Evolutionary conservation across 2,329 filamentous ascomycete species (phyloP).

Genomic region (Coleophoma cylindrospora): DNA sequence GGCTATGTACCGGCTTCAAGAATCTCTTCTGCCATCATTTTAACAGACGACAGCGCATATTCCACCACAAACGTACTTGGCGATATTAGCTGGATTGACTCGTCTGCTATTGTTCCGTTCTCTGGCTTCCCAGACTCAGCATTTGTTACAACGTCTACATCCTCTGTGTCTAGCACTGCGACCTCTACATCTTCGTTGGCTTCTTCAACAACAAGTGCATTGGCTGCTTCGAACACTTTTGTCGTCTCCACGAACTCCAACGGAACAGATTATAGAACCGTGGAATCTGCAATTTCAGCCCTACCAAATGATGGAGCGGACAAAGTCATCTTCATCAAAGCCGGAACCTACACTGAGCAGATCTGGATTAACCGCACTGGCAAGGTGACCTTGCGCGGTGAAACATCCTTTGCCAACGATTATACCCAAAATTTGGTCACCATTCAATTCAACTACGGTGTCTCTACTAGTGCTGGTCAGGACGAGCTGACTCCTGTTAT

Average conservation of each 20-base stretch:
- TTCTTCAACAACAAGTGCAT: neutral
- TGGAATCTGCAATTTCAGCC: slow-evolving; percentile 37
- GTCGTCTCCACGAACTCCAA: slow-evolving; percentile 29
- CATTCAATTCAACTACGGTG: slow-evolving; percentile 31
- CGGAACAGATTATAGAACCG: slow-evolving; percentile 32
- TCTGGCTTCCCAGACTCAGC: slow-evolving; percentile 23
- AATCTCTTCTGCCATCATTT: slow-evolving; percentile 15
- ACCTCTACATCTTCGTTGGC: slow-evolving; percentile 16
- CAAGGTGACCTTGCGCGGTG: slow-evolving; percentile 30
- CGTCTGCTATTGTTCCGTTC: slow-evolving; percentile 23
- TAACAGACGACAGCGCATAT: slow-evolving; percentile 12
- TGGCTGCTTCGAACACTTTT: neutral
- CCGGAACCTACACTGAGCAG: slow-evolving; percentile 37
- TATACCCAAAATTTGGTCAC: slow-evolving; percentile 31
- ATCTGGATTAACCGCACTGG: slow-evolving; percentile 33
- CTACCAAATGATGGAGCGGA: slow-evolving; percentile 34
- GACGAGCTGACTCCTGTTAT: slow-evolving; percentile 39
- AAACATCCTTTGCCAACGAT: slow-evolving; percentile 28
- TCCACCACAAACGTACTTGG: slow-evolving; percentile 20
- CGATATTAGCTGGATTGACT: slow-evolving; percentile 27
- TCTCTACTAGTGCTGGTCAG: slow-evolving; percentile 32
- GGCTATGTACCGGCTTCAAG: slow-evolving; percentile 20
- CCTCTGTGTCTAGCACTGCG: slow-evolving; percentile 6
- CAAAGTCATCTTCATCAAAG: slow-evolving; percentile 33
- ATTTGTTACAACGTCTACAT: slow-evolving; percentile 12